phyloP scores from a whole-genome alignment of 306 rosid genomes.

The Boehmeria nivea region DNA sequence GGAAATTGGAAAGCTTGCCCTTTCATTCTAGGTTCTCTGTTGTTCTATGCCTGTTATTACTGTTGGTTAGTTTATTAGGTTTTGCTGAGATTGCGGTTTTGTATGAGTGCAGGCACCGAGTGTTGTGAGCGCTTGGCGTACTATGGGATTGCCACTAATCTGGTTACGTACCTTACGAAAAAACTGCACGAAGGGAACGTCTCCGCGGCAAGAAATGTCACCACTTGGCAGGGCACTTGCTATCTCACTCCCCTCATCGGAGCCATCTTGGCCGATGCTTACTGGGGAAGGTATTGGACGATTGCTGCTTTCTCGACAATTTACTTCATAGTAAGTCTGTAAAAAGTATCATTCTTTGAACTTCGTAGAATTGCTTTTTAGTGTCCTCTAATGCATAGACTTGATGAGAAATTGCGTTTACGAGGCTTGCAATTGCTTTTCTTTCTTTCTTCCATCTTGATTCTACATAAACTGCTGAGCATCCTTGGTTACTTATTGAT shows the following conservation, averaged over 20 bases:
- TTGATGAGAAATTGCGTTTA: too few species aligned
- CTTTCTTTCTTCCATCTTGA: background rate
- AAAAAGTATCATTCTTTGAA: background rate
- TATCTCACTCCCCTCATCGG: conserved; percentile 97
- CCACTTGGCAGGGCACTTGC: conserved; percentile 98
- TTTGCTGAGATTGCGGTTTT: too few species aligned
- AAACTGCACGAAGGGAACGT: conserved; percentile 88
- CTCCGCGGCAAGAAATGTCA: conserved; percentile 86
- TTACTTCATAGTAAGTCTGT: conserved; percentile 64
- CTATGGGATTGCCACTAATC: conserved; percentile 88
- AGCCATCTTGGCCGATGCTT: conserved; percentile 91
- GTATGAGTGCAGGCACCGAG: conserved; percentile 56
- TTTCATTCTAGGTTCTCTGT: conserved; percentile 40
- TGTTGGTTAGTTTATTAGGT: background rate
- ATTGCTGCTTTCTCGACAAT: conserved; percentile 74
- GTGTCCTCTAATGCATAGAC: too few species aligned
- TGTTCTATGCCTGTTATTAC: background rate
- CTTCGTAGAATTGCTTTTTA: too few species aligned
- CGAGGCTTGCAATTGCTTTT: too few species aligned
- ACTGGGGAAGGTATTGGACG: conserved; percentile 99
- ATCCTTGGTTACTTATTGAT: background rate
- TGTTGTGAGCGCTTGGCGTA: conserved; percentile 93
- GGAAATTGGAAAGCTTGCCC: conserved; percentile 64
- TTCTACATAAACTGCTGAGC: background rate
- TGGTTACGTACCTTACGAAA: conserved; percentile 81